phyloP scores from a whole-genome alignment of 768 basidiomycete species.

The Lepiota brunneoincarnata region DNA sequence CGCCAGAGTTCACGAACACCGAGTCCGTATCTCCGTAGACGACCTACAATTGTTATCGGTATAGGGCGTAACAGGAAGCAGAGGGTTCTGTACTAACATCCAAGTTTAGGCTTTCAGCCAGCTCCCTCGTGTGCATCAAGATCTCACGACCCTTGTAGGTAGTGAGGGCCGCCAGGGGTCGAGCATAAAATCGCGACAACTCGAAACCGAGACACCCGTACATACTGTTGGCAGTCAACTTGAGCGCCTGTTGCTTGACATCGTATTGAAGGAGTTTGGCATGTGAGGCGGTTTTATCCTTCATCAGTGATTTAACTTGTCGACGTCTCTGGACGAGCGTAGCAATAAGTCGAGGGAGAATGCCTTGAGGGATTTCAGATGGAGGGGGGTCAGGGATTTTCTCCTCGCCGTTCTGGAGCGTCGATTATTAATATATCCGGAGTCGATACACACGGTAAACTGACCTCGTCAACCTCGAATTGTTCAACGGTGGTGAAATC shows the following conservation, averaged over 20 bases:
- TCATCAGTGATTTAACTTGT: conserved; percentile 94
- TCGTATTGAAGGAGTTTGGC: conserved; percentile 92
- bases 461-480: conserved; percentile 56
- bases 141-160: conserved; percentile 99
- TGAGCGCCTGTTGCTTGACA: conserved; percentile 95
- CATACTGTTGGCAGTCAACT: conserved; percentile 99
- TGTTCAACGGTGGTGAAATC: conserved; percentile 96
- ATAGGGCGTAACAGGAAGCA: neutral
- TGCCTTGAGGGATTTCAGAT: conserved; percentile 70
- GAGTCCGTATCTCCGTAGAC: conserved; percentile 99
- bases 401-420: conserved; percentile 58
- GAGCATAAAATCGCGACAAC: conserved; percentile 94
- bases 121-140: conserved; percentile 85
- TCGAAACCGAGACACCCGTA: conserved; percentile 99
- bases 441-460: conserved; percentile 10
- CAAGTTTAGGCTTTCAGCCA: conserved; percentile 86
- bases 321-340: conserved; percentile 88
- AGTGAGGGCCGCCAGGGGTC: conserved; percentile 94
- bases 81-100: conserved; percentile 57
- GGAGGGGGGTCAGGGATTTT: conserved; percentile 87
- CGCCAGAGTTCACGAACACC: conserved; percentile 96
- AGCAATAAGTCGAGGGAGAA: conserved; percentile 97
- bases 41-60: conserved; percentile 53
- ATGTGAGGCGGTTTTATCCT: conserved; percentile 68
- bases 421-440: neutral